A percentile compares a stretch with the other conserved stretches of the same genome.
These are phyloP conservation scores for Helminthosporium solani DNA, from an alignment of 2,329 filamentous ascomycete species.

Conservation along the genomic window DNA sequence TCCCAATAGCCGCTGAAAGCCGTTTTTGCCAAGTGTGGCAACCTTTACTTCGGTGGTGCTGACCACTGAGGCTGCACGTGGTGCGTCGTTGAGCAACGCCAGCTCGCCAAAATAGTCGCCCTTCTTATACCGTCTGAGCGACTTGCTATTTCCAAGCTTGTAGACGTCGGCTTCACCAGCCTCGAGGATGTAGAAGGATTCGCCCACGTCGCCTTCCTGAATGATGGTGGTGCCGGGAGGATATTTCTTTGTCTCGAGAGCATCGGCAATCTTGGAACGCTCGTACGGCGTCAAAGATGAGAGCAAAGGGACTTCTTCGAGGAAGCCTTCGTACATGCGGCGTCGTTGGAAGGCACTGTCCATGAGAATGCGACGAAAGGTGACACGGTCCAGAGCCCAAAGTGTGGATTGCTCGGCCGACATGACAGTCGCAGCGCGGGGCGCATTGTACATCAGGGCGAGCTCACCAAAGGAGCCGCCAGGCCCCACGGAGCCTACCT, in stretches of 20 bases:
- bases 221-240: slow-evolving; percentile 81
- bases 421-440: slow-evolving; percentile 89
- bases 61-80: slow-evolving; percentile 84
- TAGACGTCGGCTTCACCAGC: slow-evolving; percentile 82
- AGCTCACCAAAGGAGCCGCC: slow-evolving; percentile 96
- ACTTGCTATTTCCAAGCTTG: slow-evolving; percentile 69
- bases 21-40: slow-evolving; percentile 86
- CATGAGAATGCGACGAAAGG: slow-evolving; percentile 97
- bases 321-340: slow-evolving; percentile 95
- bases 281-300: slow-evolving; percentile 85
- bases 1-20: slow-evolving; percentile 89
- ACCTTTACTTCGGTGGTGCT: slow-evolving; percentile 88
- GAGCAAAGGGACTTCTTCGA: slow-evolving; percentile 89
- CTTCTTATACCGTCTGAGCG: slow-evolving; percentile 80
- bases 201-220: slow-evolving; percentile 83
- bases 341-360: slow-evolving; percentile 94
- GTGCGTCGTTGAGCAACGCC: slow-evolving; percentile 88
- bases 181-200: slow-evolving; percentile 90
- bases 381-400: slow-evolving; percentile 93
- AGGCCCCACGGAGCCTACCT: slow-evolving; percentile 78
- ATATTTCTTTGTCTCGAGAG: slow-evolving; percentile 87
- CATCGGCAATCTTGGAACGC: slow-evolving; percentile 95
- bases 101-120: slow-evolving; percentile 98
- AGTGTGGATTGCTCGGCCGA: slow-evolving; percentile 80
- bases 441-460: slow-evolving; percentile 97